These are phyloP conservation scores for Penicillium maclennaniae DNA, from an alignment of 495 filamentous ascomycete species.

Conservation along the genomic window DNA sequence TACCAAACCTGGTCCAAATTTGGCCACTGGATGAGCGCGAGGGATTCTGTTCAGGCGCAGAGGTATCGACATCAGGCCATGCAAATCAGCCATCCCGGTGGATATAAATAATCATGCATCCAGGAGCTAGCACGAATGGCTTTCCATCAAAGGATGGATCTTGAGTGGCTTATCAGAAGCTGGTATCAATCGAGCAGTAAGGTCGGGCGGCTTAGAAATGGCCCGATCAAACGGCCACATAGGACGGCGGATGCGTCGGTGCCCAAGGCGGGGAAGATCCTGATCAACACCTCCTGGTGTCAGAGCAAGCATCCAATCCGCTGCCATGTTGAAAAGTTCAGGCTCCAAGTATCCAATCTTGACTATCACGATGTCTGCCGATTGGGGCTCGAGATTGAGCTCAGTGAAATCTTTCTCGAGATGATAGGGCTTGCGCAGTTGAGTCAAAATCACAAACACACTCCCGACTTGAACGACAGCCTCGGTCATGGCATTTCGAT, in stretches of 20 bases:
- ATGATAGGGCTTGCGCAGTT: constrained; percentile 56
- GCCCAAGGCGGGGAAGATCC: constrained; percentile 45
- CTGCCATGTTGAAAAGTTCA: constrained; percentile 52
- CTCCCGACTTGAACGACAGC: constrained; percentile 51
- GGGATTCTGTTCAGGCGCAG: too few relatives aligned
- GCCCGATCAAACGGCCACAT: constrained; percentile 54
- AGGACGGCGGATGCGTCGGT: constrained; percentile 46
- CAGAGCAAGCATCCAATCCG: constrained; percentile 52
- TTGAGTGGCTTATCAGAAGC: constrained; percentile 32
- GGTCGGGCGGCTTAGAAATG: constrained; percentile 34
- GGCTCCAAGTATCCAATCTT: constrained; percentile 61
- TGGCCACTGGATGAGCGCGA: too few relatives aligned
- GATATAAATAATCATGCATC: too few relatives aligned
- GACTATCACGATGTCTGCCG: constrained; percentile 51
- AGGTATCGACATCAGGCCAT: too few relatives aligned
- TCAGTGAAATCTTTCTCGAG: constrained; percentile 52
- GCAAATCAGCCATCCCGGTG: too few relatives aligned
- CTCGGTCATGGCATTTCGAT: constrained; percentile 46
- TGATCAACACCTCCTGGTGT: constrained; percentile 56
- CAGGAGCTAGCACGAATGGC: too few relatives aligned
- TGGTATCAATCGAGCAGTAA: constrained; percentile 40
- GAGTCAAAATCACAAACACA: constrained; percentile 52
- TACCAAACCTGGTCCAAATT: too few relatives aligned
- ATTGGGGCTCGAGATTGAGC: constrained; percentile 43
- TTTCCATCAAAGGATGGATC: too few relatives aligned